Evolutionary conservation across 2,329 filamentous ascomycete genomes (phyloP).

Genomic region (Penicillium sp.): DNA sequence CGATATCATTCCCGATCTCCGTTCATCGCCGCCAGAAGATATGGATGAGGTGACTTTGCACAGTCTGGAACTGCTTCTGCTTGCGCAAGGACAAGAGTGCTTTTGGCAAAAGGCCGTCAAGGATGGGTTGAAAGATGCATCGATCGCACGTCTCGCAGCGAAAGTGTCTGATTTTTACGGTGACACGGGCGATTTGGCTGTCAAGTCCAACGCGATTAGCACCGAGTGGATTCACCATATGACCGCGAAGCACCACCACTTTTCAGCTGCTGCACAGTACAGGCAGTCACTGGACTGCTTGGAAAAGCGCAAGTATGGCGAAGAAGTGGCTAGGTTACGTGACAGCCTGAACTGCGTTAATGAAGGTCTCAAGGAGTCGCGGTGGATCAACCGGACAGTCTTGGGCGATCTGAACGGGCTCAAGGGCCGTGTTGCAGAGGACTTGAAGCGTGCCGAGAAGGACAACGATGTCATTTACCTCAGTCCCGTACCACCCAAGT

Average conservation of each 20-base stretch:
- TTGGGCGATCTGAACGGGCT: constrained; percentile 75
- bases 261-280: constrained; percentile 91
- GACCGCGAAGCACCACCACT: constrained; percentile 95
- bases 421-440: constrained; percentile 76
- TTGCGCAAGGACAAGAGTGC: constrained; percentile 93
- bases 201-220: constrained; percentile 83
- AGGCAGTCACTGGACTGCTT: constrained; percentile 84
- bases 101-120: constrained; percentile 98
- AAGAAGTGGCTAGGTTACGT: constrained; percentile 81
- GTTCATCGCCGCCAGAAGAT: constrained; percentile 81
- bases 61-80: constrained; percentile 73
- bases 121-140: constrained; percentile 85
- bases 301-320: constrained; percentile 90
- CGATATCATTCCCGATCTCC: constrained; percentile 73
- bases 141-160: constrained; percentile 85
- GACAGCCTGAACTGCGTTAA: constrained; percentile 79
- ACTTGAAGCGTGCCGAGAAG: constrained; percentile 86
- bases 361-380: constrained; percentile 78
- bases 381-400: constrained; percentile 76
- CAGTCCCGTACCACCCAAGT: constrained; percentile 76
- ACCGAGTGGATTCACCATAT: constrained; percentile 98
- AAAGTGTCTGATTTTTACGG: constrained; percentile 89
- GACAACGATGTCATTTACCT: constrained; percentile 97
- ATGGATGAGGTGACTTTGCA: constrained; percentile 89
- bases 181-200: constrained; percentile 74